Evolutionary conservation across 345 rosid genomes (phyloP).

Genomic region (Brassica rapa): DNA sequence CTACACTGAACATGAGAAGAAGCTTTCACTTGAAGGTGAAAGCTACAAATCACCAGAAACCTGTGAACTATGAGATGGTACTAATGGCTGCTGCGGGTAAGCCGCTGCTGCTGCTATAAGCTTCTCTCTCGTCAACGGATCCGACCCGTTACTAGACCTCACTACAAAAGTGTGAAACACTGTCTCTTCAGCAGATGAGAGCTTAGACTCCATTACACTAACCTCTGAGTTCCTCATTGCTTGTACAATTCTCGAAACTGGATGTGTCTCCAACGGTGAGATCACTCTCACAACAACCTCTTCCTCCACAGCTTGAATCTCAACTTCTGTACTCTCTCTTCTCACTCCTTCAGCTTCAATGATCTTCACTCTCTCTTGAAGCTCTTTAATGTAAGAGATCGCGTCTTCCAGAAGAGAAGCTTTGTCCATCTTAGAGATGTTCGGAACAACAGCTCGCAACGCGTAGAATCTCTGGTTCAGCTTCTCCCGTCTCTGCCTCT

Average conservation of each 20-base stretch:
- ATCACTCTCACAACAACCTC: slow-evolving; percentile 70
- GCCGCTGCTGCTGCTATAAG: slow-evolving; percentile 36
- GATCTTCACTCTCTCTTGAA: slow-evolving; percentile 77
- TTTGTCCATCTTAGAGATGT: slow-evolving; percentile 98
- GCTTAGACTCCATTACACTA: slow-evolving; percentile 65
- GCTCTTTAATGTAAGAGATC: slow-evolving; percentile 90
- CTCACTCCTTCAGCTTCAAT: slow-evolving; percentile 62
- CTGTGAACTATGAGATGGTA: slow-evolving; percentile 35
- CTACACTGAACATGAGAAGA: slow-evolving; percentile 12
- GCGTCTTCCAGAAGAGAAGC: slow-evolving; percentile 95
- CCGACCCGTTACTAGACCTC: slow-evolving; percentile 62
- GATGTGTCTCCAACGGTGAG: slow-evolving; percentile 81
- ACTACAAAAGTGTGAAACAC: slow-evolving; percentile 49
- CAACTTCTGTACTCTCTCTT: slow-evolving; percentile 6
- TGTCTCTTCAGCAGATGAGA: slow-evolving; percentile 32
- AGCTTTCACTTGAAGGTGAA: slow-evolving; percentile 2
- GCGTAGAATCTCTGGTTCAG: slow-evolving; percentile 94
- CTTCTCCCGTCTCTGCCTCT: slow-evolving; percentile 93
- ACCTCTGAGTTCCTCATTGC: slow-evolving; percentile 69
- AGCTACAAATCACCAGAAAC: slow-evolving; percentile 33
- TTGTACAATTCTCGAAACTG: slow-evolving; percentile 73
- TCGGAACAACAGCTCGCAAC: slow-evolving; percentile 93
- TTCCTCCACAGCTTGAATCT: slow-evolving; percentile 59
- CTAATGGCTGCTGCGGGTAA: background rate
- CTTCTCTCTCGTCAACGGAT: slow-evolving; percentile 83